phyloP scores from a whole-genome alignment of 2,329 filamentous ascomycete genomes.

The Colletotrichum incanum region DNA sequence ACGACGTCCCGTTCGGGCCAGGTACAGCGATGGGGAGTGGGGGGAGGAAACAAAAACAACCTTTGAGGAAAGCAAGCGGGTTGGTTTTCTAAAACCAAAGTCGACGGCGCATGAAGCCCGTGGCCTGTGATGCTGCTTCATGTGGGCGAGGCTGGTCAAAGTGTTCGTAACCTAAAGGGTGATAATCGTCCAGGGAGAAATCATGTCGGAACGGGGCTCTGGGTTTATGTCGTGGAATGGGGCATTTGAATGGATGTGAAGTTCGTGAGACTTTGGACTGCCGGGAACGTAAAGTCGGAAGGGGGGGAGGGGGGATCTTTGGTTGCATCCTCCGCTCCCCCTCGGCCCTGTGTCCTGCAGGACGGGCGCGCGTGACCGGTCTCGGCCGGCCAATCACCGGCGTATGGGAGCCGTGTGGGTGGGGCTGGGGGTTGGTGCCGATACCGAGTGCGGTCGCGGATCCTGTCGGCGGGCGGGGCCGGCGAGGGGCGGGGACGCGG shows the following conservation, averaged over 20 bases:
- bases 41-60: not conserved
- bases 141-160: not conserved
- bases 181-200: not conserved
- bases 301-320: not conserved
- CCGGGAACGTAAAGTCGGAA: not conserved
- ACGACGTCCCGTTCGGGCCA: not conserved
- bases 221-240: not conserved
- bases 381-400: constrained; percentile 32
- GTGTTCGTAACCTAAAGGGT: constrained; percentile 1
- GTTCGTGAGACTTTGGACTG: no score
- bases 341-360: constrained; percentile 6
- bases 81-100: not conserved
- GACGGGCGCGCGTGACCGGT: constrained; percentile 23
- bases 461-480: constrained; percentile 19
- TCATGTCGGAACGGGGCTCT: not conserved
- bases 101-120: not conserved
- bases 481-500: constrained; percentile 6
- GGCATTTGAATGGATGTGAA: not conserved
- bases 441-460: constrained; percentile 6
- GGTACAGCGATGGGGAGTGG: not conserved
- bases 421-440: not conserved
- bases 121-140: not conserved
- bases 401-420: not conserved
- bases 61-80: not conserved
- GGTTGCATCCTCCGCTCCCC: not conserved